These are phyloP conservation scores for Lotus japonicus DNA, from an alignment of 306 rosid species.

Conservation along the genomic window DNA sequence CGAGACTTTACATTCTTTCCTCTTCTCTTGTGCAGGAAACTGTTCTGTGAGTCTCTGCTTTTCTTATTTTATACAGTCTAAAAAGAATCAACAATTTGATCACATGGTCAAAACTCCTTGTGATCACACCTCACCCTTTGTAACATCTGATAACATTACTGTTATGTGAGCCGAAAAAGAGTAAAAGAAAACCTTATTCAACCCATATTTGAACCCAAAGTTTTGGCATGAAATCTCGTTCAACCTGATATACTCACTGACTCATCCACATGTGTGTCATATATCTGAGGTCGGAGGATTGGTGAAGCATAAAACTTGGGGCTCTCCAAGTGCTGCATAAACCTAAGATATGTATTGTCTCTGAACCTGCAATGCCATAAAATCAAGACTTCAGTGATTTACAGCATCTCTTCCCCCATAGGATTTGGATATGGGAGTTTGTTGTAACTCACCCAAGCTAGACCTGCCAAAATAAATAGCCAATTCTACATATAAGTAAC, in stretches of 20 bases:
- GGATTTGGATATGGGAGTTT: not conserved
- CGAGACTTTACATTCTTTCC: not conserved
- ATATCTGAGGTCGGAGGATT: not conserved
- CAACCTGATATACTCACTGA: not conserved
- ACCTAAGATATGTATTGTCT: not conserved
- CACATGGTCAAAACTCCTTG: not conserved
- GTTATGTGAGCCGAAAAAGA: not conserved
- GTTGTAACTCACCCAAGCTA: not conserved
- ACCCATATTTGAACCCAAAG: not conserved
- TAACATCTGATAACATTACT: not conserved
- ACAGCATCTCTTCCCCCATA: not conserved
- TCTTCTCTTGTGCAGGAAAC: not conserved
- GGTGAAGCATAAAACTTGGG: not conserved
- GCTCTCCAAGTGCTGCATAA: too few relatives aligned
- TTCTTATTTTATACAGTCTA: not conserved
- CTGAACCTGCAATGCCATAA: conserved; percentile 18
- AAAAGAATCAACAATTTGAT: not conserved
- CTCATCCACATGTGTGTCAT: not conserved
- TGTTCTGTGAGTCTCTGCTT: not conserved
- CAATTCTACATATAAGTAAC: not conserved
- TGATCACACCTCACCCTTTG: not conserved
- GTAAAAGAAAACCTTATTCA: not conserved
- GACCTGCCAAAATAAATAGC: not conserved
- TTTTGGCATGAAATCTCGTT: not conserved
- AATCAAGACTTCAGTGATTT: conserved; percentile 9